phyloP scores from a whole-genome alignment of 495 filamentous ascomycete genomes.

The Corynascus novoguineensis region DNA sequence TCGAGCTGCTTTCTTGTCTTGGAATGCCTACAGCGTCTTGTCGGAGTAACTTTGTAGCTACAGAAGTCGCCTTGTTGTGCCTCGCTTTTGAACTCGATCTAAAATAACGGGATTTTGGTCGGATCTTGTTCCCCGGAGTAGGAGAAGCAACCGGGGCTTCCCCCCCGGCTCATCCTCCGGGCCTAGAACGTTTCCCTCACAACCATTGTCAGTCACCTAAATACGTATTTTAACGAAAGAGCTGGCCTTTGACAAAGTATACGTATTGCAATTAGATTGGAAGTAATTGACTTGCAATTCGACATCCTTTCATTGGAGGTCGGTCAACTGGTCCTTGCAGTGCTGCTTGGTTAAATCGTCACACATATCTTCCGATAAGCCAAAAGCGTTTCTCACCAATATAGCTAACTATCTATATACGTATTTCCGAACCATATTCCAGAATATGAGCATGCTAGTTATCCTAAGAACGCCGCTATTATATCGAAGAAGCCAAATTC shows the following conservation, averaged over 20 bases:
- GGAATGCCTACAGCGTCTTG: conserved; percentile 9
- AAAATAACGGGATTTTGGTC: conserved; percentile 5
- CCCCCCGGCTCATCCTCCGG: not conserved
- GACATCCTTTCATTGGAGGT: too few species aligned
- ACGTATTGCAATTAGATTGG: too few species aligned
- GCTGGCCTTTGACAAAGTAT: too few species aligned
- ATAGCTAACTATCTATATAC: too few species aligned
- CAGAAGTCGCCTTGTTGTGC: conserved; percentile 5
- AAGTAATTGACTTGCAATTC: too few species aligned
- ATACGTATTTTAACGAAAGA: too few species aligned
- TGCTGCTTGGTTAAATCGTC: too few species aligned
- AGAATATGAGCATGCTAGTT: conserved; percentile 10
- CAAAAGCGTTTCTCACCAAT: too few species aligned
- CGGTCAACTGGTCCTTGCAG: too few species aligned
- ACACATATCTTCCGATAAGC: too few species aligned
- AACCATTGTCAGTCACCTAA: not conserved
- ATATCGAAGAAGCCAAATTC: conserved; percentile 15
- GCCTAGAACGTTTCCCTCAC: not conserved
- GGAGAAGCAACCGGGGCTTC: not conserved
- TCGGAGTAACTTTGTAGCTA: conserved; percentile 1
- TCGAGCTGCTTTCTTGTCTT: conserved; percentile 12
- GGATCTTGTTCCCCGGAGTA: conserved; percentile 11
- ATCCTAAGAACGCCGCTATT: conserved; percentile 11
- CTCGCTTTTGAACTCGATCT: not conserved
- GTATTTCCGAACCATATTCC: not conserved